Evolutionary conservation across 1,284 basidiomycete species (phyloP), one percentile per base, ranked within the genome.

Genomic region (Melampsora larici-populina): DNA sequence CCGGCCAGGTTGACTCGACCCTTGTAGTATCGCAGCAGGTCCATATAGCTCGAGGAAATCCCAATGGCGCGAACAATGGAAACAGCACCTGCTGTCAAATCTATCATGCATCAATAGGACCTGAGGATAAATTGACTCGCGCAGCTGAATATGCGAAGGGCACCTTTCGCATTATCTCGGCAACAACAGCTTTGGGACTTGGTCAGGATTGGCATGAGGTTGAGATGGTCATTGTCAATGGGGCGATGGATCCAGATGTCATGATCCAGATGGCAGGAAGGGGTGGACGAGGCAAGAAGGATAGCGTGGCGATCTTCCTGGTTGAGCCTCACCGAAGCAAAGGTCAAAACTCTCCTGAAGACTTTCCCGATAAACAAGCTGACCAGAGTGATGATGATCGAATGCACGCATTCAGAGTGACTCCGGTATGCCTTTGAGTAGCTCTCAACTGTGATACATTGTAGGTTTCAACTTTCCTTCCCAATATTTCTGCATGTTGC

Each of bases 381-480:
- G n/a, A 51, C 51, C 26, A 36, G 58, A 36, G 29, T 31, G 51
- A 70, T 18, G 51, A 70, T 60, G 51, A 58, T 70, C 36, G 69
- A 26, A 70, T 51, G 69, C 49, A 70, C 26, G 69, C 49, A 13
- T 70, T 70, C n/a, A 55, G 49, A 36, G 36, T 70, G 11, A 70
- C 46, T 5, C 69, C 69, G 5, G 69, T 70, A 17, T 51, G 69
- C 21, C 29, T 70, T n/a, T 8, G 49, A n/a, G 36, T 60, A 4
- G 13, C 51, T 17, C 58, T 58, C 31, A 21, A 33, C 15, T n/a
- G 36, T 31, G 69, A 70, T 70, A 70, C 49, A 29, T 51, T 49
- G 67, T 69, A n/a, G 2, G 67, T 24, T 15, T 9, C 9, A 2
- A 36, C 1, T 24, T 24, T 31, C 17, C 17, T 11, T 55, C 17